Percentiles rank a stretch among this genome's conserved stretches.
Evolutionary conservation across 108 stramenopile genomes (phyloP).

Genomic region (Licmophora abbreviata): DNA sequence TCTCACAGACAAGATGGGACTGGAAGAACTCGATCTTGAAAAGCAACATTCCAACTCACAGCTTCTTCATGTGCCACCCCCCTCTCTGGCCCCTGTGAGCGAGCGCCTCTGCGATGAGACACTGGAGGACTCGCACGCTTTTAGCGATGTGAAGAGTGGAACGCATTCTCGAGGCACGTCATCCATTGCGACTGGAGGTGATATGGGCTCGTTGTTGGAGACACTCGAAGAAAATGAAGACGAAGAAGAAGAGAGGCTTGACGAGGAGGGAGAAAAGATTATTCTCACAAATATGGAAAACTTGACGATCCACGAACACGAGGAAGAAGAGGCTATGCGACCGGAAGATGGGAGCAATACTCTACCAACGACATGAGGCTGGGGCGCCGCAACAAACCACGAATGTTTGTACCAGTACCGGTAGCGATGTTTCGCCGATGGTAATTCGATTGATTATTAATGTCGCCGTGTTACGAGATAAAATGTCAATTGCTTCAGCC

Average conservation of each 20-base stretch:
- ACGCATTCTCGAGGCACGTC: not conserved
- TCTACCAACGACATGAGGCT: too few species aligned
- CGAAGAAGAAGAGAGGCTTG: not conserved
- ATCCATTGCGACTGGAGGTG: not conserved
- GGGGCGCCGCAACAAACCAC: too few species aligned
- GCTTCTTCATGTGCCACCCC: not conserved
- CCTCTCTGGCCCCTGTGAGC: constrained; percentile 35
- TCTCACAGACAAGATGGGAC: constrained; percentile 34
- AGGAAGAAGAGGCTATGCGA: too few species aligned
- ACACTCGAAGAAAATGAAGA: not conserved
- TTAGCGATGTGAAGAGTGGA: constrained; percentile 29
- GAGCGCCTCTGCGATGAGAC: constrained; percentile 66
- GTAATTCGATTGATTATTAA: too few species aligned
- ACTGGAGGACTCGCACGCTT: constrained; percentile 62
- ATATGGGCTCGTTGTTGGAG: not conserved
- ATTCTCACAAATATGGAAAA: constrained; percentile 2
- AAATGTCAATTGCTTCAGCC: too few species aligned
- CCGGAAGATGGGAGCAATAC: too few species aligned
- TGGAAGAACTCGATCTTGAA: constrained; percentile 22
- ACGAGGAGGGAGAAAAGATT: not conserved
- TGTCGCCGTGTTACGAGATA: too few species aligned
- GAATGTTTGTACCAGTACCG: too few species aligned
- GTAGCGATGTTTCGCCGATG: too few species aligned
- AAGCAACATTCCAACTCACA: constrained; percentile 6
- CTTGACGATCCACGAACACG: not conserved